These are phyloP conservation scores for Paramecium sexaurelia DNA, from an alignment of 73 alveolate genomes.

Conservation along the genomic window DNA sequence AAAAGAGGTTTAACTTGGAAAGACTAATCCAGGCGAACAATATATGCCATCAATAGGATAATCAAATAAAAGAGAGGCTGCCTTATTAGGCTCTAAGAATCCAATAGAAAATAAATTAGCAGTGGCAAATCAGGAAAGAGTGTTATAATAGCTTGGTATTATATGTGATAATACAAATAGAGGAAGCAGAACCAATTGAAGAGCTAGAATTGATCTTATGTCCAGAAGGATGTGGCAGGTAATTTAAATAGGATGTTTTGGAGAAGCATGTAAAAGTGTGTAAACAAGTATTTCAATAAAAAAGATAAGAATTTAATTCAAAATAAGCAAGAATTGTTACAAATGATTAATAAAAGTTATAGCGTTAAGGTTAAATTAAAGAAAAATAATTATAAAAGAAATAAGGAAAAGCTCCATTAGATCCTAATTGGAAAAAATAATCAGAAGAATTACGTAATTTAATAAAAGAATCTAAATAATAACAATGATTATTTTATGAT, in stretches of 20 bases:
- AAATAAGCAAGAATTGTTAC: conserved; percentile 69
- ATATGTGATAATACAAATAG: not conserved
- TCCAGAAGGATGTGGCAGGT: conserved; percentile 79
- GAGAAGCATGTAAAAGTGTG: conserved; percentile 79
- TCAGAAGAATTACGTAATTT: conserved; percentile 53
- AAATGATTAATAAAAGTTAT: conserved; percentile 29
- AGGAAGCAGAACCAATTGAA: not conserved
- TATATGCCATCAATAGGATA: conserved; percentile 44
- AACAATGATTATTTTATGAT: conserved; percentile 9
- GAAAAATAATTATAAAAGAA: conserved; percentile 34
- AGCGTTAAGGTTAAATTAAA: conserved; percentile 37
- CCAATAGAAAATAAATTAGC: conserved; percentile 29
- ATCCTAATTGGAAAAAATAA: conserved; percentile 44
- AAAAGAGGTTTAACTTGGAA: not conserved
- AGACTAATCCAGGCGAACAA: not conserved
- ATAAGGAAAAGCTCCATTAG: not conserved
- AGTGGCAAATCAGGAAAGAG: not conserved
- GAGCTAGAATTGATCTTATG: conserved; percentile 52
- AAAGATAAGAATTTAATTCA: conserved; percentile 76
- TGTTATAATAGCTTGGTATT: not conserved
- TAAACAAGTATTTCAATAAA: conserved; percentile 78
- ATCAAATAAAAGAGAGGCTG: conserved; percentile 42
- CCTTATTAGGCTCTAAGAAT: conserved; percentile 43
- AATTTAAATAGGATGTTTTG: conserved; percentile 69
- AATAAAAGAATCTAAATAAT: not conserved